Evolutionary conservation across 1,284 basidiomycete species (phyloP).

Genomic region (Ganoderma lingzhi): DNA sequence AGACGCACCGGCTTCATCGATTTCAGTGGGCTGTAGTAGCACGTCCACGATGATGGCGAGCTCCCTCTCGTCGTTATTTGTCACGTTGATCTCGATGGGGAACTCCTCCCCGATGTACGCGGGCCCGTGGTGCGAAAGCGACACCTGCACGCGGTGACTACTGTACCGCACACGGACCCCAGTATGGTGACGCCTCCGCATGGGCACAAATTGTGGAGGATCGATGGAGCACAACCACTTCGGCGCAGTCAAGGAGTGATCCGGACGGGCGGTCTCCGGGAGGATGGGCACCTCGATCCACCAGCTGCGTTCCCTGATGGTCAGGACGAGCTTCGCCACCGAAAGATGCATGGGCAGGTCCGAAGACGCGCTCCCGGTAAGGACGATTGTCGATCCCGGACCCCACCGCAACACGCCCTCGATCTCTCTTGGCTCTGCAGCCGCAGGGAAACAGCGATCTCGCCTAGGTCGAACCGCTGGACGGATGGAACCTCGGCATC

Average conservation of each 20-base stretch:
- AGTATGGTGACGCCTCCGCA: constrained; percentile 58
- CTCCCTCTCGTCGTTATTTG: constrained; percentile 71
- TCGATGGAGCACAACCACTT: constrained; percentile 66
- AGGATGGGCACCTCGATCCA: constrained; percentile 64
- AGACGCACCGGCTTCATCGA: constrained; percentile 74
- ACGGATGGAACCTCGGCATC: constrained; percentile 34
- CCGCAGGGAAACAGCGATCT: constrained; percentile 35
- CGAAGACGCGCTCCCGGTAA: constrained; percentile 64
- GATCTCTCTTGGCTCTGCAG: constrained; percentile 37
- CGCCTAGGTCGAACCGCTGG: constrained; percentile 54
- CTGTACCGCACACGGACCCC: constrained; percentile 71
- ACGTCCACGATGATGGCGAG: constrained; percentile 77
- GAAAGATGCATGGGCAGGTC: constrained; percentile 55
- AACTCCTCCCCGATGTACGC: constrained; percentile 84
- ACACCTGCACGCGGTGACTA: constrained; percentile 64
- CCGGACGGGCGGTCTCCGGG: constrained; percentile 36
- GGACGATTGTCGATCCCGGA: constrained; percentile 57
- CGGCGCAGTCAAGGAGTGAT: constrained; percentile 44
- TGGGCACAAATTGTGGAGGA: constrained; percentile 58
- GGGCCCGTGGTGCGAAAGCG: constrained; percentile 64
- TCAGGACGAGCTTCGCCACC: constrained; percentile 58
- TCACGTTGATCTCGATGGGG: constrained; percentile 71
- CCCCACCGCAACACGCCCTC: constrained; percentile 63
- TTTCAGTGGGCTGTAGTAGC: constrained; percentile 80
- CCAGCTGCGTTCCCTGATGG: constrained; percentile 67